A percentile compares a stretch with the other conserved stretches of the same genome.
Conservation (phyloP, 164 flowering plant genomes). For the Protea cynaroides region DNA sequence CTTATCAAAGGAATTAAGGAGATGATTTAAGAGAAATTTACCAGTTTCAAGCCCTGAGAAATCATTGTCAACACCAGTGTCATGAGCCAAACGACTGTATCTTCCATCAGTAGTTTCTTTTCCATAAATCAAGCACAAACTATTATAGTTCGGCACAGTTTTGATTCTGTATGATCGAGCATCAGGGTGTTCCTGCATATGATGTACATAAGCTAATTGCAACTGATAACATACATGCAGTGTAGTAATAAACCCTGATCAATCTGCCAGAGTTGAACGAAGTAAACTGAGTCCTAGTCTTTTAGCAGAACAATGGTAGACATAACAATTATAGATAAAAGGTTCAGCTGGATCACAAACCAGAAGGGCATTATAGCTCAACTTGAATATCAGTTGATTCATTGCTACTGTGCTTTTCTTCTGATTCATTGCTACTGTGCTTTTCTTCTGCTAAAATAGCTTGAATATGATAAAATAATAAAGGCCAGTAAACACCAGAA, state of each 20-base stretch:
- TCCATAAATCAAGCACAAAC: not conserved
- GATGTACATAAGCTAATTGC: not conserved
- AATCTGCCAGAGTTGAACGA: too few species aligned
- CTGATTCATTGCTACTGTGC: too few species aligned
- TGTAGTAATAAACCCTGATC: not conserved
- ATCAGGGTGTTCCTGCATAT: slow-evolving; percentile 1
- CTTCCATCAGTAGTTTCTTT: not conserved
- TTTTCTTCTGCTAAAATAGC: too few species aligned
- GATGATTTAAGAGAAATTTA: not conserved
- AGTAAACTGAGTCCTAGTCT: too few species aligned
- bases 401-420: too few species aligned
- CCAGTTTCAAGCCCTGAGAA: not conserved
- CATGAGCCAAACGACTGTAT: not conserved
- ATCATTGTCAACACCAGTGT: not conserved
- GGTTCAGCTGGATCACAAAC: not conserved
- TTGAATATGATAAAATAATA: too few species aligned
- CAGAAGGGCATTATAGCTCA: not conserved
- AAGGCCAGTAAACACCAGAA: too few species aligned
- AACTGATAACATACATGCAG: not conserved
- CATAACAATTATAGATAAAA: not conserved
- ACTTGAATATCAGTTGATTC: too few species aligned
- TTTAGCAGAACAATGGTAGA: not conserved
- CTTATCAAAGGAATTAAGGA: not conserved
- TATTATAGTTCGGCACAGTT: not conserved
- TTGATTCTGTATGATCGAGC: slow-evolving; percentile 1